Base-by-base conservation (phyloP, 768 basidiomycete genomes). In the Zangia roseola region DNA sequence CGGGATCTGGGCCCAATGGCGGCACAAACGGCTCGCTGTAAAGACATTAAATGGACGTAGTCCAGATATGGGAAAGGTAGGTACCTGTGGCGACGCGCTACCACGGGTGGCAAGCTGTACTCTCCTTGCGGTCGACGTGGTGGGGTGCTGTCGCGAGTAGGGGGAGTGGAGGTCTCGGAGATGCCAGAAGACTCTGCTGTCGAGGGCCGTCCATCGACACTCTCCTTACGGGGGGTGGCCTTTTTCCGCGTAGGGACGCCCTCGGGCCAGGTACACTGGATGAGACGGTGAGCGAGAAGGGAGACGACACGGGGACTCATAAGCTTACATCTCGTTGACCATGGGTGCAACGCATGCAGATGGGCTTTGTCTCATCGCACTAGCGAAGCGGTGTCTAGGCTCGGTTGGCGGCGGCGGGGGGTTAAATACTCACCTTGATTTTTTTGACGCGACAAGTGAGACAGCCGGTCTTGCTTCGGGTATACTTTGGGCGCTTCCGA, bases 381-480 rank as follows among this genome's bases (percentile, higher is more conserved):
- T 92, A 55, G 14, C 49, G 41, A 26, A 24, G 36, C 25, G 48
- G 42, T 20, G 43, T 54, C 39, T 19, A 57, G 38, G 4, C 3
- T 12, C 19, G 13, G 46, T 34, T 31, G 38, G 36, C 30, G 19
- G 36, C 30, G 19, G 50, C n/a, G 34, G 39, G 2, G 47, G n/a
- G 35, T 40, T 46, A 46, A 13, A 30, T 46, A 63, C 78, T 45
- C 54, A 89, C 90, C 81, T 97, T 97, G 62, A 97, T 91, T 77
- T 95, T 91, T 77, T 94, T 94, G 54, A 83, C 81, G 59, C 94
- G 81, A 78, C 94, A 97, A 36, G 91, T 94, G 64, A 95, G 72
- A 65, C 94, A 97, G 20, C 94, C 94, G 1, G 92, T 93, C 74
- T 95, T 94, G 70, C 89, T 91, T 59, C 94, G 81, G 54, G 90